Percentiles rank a stretch among this genome's conserved stretches.
Conservation (phyloP, 2,329 filamentous ascomycete species). For the Pseudocercospora vitis region DNA sequence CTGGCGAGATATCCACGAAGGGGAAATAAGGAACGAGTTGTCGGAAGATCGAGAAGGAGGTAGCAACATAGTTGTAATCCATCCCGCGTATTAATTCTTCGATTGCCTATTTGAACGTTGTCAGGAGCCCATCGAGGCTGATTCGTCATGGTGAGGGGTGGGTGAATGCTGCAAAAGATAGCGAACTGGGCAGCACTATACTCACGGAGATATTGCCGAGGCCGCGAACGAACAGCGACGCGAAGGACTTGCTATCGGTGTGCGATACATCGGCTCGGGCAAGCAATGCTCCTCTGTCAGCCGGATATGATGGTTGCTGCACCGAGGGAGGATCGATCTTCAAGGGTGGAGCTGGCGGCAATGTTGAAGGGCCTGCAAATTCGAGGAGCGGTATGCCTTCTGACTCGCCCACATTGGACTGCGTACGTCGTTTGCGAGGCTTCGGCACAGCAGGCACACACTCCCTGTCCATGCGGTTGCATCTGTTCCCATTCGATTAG, state of each 20-base stretch:
- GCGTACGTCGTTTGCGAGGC: slow-evolving; percentile 30
- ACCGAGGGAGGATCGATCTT: slow-evolving; percentile 17
- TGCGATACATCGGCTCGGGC: slow-evolving; percentile 27
- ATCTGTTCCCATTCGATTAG: slow-evolving; percentile 27
- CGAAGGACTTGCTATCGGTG: slow-evolving; percentile 28
- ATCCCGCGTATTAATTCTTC: slow-evolving; percentile 28
- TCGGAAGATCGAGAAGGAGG: slow-evolving; percentile 28
- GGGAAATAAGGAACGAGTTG: slow-evolving; percentile 28
- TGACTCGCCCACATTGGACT: slow-evolving; percentile 24
- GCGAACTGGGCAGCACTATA: not conserved
- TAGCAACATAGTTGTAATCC: slow-evolving; percentile 31
- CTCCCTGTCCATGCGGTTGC: slow-evolving; percentile 31
- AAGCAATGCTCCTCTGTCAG: slow-evolving; percentile 17
- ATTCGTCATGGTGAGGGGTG: too few relatives aligned
- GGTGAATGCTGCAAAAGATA: too few relatives aligned
- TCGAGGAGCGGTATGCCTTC: slow-evolving; percentile 26
- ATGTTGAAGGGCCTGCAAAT: slow-evolving; percentile 20
- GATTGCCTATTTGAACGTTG: not conserved
- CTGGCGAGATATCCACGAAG: slow-evolving; percentile 28
- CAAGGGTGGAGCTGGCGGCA: slow-evolving; percentile 13
- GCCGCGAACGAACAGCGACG: slow-evolving; percentile 26
- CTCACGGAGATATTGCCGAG: slow-evolving; percentile 24
- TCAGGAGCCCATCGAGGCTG: too few relatives aligned
- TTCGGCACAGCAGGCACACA: slow-evolving; percentile 32
- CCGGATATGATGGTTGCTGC: slow-evolving; percentile 11